Base-by-base conservation (phyloP, 441 rosid species). In the Mallotus japonicus region DNA sequence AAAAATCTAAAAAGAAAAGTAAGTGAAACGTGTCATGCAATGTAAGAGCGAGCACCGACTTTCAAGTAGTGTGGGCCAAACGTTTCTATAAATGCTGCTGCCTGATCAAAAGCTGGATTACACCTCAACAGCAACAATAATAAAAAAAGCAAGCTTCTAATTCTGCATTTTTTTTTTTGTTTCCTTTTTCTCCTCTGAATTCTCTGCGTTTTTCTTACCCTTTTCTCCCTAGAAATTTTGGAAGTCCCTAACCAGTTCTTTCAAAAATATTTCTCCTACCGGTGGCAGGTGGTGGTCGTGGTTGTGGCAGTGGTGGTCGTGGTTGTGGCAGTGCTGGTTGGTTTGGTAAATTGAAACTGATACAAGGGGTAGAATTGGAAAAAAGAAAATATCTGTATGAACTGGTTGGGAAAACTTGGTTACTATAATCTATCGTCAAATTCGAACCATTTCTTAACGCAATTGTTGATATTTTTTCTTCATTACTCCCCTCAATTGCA, bases 401-500 rank as follows among this genome's bases (percentile, higher is more conserved):
- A 91, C 86, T 87, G 94, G 83, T 92, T 80, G 87, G 87, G 90
- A 77, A 85, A 81, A 68, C 82, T 80, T 84, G 84, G 87, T 77
- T 70, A 50, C 62, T 76, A 78, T 71, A 71, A 84, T 77, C 67
- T 68, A 40, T 84, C 82, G 58, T 84, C 85, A 73, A 89, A 75
- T 80, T 87, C 85, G 8, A 91, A 77, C 76, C 91, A 87, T 74
- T 87, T 88, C 76, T 86, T 83, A 17, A 88, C 90, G 49, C 83
- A 87, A 75, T 84, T 88, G 55, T 73, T 90, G 78, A 85, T 89
- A 76, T 90, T 88, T 64, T 82, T 80, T 71, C 96, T 88, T 73
- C 91, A 87, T 81, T 85, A 76, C 20, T 92, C 95, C 58, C 97
- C 95, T 50, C 95, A 87, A 46, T 86, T 86, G 74, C 81, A 86